These are phyloP conservation scores for Amanita pseudoporphyria DNA, from an alignment of 768 basidiomycete species.

Conservation along the genomic window DNA sequence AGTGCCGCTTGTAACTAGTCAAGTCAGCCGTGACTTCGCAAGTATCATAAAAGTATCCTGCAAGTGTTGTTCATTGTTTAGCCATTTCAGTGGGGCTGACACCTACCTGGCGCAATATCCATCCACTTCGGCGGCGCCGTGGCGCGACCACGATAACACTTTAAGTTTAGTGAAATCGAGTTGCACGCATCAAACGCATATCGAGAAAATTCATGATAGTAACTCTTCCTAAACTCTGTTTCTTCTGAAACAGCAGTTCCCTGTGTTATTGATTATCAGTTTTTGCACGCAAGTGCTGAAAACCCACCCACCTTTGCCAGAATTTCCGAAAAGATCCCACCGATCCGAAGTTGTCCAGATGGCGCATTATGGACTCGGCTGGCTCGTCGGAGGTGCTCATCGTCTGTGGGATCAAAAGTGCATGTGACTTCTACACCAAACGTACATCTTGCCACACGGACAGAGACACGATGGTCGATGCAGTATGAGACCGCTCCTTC, in stretches of 20 bases:
- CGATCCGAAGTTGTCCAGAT: background rate
- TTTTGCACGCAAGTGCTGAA: no score
- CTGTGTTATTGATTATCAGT: slow-evolving; percentile 5
- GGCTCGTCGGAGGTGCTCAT: background rate
- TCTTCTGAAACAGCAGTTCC: slow-evolving; percentile 16
- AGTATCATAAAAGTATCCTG: slow-evolving; percentile 24
- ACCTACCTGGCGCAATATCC: slow-evolving; percentile 14
- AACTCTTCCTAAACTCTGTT: slow-evolving; percentile 14
- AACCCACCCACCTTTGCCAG: slow-evolving; percentile 6
- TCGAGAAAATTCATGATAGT: background rate
- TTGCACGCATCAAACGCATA: background rate
- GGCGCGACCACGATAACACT: slow-evolving; percentile 15
- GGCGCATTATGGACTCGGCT: background rate
- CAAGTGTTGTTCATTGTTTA: slow-evolving; percentile 8
- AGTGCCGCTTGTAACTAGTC: slow-evolving; percentile 6
- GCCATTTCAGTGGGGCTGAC: background rate
- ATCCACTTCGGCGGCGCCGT: slow-evolving; percentile 12
- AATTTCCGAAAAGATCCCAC: slow-evolving; percentile 9
- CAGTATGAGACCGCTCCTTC: slow-evolving; percentile 18
- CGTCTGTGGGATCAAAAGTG: background rate
- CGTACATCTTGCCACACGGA: slow-evolving; percentile 14
- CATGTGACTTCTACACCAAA: slow-evolving; percentile 11
- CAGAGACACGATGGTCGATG: slow-evolving; percentile 15
- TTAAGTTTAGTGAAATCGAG: background rate
- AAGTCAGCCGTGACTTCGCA: slow-evolving; percentile 16